Conservation (phyloP, 2,329 filamentous ascomycete species). For the Xylaria sp. region DNA sequence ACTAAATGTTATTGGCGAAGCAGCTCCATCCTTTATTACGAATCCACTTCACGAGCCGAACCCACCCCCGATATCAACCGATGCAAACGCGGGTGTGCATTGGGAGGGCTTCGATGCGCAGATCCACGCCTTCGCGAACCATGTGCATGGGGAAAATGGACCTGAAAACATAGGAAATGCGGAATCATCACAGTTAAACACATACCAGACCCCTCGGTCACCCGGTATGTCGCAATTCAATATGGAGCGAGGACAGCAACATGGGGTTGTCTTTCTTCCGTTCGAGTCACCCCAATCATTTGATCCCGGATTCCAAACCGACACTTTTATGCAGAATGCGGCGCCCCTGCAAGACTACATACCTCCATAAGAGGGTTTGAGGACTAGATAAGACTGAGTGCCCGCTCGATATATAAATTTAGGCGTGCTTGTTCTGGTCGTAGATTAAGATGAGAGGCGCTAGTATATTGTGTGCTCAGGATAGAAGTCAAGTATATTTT, state of each 20-base stretch:
- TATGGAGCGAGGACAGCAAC: constrained; percentile 28
- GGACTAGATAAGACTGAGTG: neutral
- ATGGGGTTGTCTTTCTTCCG: constrained; percentile 29
- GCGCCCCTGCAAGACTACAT: constrained; percentile 36
- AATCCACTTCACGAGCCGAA: constrained; percentile 29
- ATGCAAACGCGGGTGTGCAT: constrained; percentile 22
- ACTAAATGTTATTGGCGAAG: constrained; percentile 27
- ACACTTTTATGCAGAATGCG: constrained; percentile 30
- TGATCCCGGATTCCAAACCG: constrained; percentile 18
- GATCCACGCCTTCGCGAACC: constrained; percentile 31
- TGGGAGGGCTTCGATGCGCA: constrained; percentile 35
- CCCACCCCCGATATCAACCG: constrained; percentile 16
- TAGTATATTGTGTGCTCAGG: neutral
- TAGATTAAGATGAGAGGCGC: constrained; percentile 1
- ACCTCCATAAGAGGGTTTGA: constrained; percentile 25
- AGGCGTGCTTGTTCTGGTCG: constrained; percentile 6
- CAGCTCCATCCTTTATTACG: constrained; percentile 24
- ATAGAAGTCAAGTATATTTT: neutral
- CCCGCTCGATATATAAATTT: constrained; percentile 19
- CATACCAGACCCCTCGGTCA: constrained; percentile 27
- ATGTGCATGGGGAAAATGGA: constrained; percentile 20
- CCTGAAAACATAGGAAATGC: constrained; percentile 20
- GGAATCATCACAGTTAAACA: constrained; percentile 16
- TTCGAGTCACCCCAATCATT: constrained; percentile 33
- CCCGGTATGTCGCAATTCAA: constrained; percentile 26